Conservation (phyloP, 495 filamentous ascomycete genomes). For the Annulohypoxylon moriforme region DNA sequence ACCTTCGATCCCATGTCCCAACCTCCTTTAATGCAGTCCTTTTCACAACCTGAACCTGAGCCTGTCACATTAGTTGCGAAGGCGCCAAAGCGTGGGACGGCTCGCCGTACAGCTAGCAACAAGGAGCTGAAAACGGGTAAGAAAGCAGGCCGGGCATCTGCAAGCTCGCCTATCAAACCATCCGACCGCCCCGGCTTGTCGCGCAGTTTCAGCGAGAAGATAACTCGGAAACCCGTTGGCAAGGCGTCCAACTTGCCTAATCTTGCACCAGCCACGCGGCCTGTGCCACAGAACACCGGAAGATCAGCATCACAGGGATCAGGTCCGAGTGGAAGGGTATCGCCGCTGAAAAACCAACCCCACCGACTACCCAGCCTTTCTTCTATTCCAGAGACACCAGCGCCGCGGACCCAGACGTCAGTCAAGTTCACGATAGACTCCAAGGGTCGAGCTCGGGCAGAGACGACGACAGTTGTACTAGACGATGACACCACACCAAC, state of each 20-base stretch:
- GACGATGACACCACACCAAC: constrained; percentile 52
- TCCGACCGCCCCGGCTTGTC: constrained; percentile 65
- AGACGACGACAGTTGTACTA: constrained; percentile 71
- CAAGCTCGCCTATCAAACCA: constrained; percentile 66
- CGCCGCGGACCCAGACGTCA: constrained; percentile 61
- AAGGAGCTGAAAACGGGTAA: constrained; percentile 52
- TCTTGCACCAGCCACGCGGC: constrained; percentile 49
- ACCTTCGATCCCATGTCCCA: constrained; percentile 51
- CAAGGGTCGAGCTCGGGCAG: constrained; percentile 75
- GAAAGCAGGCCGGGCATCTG: constrained; percentile 55
- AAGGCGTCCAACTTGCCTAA: constrained; percentile 49
- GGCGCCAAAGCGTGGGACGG: constrained; percentile 46
- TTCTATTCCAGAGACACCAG: constrained; percentile 62
- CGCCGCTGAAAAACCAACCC: constrained; percentile 62
- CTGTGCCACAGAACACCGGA: constrained; percentile 40
- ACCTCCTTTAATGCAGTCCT: constrained; percentile 42
- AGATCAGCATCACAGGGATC: constrained; percentile 53
- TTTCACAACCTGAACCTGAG: constrained; percentile 44
- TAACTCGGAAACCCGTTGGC: constrained; percentile 51
- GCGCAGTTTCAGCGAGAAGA: constrained; percentile 69
- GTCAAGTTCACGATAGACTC: constrained; percentile 78
- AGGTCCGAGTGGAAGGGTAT: constrained; percentile 57
- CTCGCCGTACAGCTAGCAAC: constrained; percentile 58
- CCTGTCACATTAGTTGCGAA: constrained; percentile 42
- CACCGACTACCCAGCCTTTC: constrained; percentile 59